phyloP scores from a whole-genome alignment of 495 filamentous ascomycete species.

The Daldinia childiae region DNA sequence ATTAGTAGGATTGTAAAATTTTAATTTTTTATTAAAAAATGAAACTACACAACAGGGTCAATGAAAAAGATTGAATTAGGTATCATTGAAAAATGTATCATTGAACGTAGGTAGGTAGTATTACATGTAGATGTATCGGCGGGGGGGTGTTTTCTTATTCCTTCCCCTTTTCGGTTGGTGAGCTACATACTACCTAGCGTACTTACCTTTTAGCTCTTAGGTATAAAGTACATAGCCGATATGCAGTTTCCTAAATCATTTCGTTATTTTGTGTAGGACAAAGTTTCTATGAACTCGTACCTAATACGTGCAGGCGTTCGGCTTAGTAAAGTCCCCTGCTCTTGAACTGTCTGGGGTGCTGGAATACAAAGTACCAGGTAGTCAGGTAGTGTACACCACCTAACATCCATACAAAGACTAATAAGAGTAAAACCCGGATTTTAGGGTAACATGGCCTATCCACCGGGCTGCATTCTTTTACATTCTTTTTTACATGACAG shows the following conservation, averaged over 20 bases:
- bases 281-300: not conserved
- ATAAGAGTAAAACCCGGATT: slow-evolving; percentile 44
- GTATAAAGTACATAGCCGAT: not conserved
- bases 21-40: too few species aligned
- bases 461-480: slow-evolving; percentile 39
- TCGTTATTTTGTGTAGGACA: not conserved
- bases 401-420: slow-evolving; percentile 30
- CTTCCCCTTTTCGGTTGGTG: slow-evolving; percentile 1
- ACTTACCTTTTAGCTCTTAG: not conserved
- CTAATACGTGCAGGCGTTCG: not conserved
- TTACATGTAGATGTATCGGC: not conserved
- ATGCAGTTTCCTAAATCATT: not conserved
- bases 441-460: slow-evolving; percentile 37
- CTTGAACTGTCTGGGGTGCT: slow-evolving; percentile 41
- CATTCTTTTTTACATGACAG: not conserved
- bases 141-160: slow-evolving; percentile 1
- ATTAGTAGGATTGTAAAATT: not conserved
- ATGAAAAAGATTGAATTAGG: not conserved
- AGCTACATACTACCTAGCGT: not conserved
- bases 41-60: not conserved
- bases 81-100: not conserved
- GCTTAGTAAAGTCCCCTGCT: slow-evolving; percentile 26
- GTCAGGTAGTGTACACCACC: not conserved
- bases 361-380: slow-evolving; percentile 8
- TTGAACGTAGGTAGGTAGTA: not conserved